phyloP scores from a whole-genome alignment of 2,329 filamentous ascomycete genomes.

The Calonectria naviculata region DNA sequence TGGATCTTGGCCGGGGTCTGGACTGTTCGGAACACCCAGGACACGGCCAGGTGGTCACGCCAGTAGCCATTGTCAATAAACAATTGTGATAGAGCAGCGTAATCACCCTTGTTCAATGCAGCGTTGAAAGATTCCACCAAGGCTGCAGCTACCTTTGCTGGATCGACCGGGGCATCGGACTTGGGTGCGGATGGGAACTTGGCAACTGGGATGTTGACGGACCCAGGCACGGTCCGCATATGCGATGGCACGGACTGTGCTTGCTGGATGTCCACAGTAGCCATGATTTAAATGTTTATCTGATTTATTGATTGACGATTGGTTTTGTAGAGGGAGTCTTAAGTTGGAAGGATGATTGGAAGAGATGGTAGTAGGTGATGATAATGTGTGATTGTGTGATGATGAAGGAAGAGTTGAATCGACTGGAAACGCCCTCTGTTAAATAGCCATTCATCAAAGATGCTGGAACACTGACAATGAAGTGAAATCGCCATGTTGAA shows the following conservation, averaged over 20 bases:
- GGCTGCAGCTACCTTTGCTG: conserved; percentile 49
- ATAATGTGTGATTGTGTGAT: neutral
- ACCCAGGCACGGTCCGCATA: conserved; percentile 56
- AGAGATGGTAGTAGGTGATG: neutral
- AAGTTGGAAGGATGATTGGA: neutral
- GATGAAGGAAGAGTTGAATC: neutral
- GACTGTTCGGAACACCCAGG: conserved; percentile 66
- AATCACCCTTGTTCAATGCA: conserved; percentile 49
- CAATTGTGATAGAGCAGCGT: conserved; percentile 41
- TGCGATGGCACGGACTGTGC: conserved; percentile 38
- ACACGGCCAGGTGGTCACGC: conserved; percentile 68
- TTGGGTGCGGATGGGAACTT: conserved; percentile 50
- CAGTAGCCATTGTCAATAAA: conserved; percentile 60
- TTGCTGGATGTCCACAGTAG: conserved; percentile 29
- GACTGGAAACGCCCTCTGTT: neutral
- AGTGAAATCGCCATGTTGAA: neutral
- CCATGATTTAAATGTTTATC: conserved; percentile 25
- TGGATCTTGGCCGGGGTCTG: conserved; percentile 54
- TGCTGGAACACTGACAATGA: neutral
- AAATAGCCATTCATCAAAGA: neutral
- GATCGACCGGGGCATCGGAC: conserved; percentile 44
- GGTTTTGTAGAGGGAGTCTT: conserved; percentile 31
- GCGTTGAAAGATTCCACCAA: conserved; percentile 55
- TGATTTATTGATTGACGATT: neutral
- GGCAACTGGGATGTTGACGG: conserved; percentile 63